Conservation (phyloP, 225 moss, liverwort and hornwort genomes). For the Marchantia polymorpha region DNA sequence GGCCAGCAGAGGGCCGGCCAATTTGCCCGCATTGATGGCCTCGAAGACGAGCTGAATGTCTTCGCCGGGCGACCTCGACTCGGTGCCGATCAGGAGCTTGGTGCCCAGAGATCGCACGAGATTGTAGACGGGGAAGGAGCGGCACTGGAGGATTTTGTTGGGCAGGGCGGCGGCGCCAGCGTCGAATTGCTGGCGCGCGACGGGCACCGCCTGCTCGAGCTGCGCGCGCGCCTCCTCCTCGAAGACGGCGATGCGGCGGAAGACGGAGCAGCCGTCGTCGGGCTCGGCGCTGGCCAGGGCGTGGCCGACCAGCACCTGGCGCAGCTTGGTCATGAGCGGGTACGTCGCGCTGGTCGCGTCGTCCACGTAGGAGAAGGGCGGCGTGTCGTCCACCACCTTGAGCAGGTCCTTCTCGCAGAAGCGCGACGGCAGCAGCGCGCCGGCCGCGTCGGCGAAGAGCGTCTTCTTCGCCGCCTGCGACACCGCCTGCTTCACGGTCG, state of each 20-base stretch:
- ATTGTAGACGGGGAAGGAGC: constrained; percentile 54
- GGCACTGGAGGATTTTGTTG: constrained; percentile 46
- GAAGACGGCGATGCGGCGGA: constrained; percentile 37
- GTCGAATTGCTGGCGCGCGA: constrained; percentile 38
- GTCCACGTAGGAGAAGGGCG: constrained; percentile 66
- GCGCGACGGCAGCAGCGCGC: constrained; percentile 28
- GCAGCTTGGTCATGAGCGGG: constrained; percentile 61
- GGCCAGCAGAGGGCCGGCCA: constrained; percentile 48
- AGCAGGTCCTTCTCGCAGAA: constrained; percentile 60
- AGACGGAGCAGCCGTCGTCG: constrained; percentile 25
- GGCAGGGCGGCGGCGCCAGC: constrained; percentile 30
- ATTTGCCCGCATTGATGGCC: constrained; percentile 52
- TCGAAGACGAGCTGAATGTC: constrained; percentile 56
- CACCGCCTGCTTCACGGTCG: constrained; percentile 49
- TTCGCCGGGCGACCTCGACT: constrained; percentile 50
- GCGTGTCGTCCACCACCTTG: constrained; percentile 54
- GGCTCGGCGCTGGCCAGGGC: constrained; percentile 35
- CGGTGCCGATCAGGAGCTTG: constrained; percentile 52
- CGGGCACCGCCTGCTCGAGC: constrained; percentile 29
- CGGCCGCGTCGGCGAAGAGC: constrained; percentile 32
- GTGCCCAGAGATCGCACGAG: constrained; percentile 58
- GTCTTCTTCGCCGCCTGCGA: constrained; percentile 53
- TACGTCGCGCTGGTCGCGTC: constrained; percentile 54
- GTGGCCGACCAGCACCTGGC: constrained; percentile 49
- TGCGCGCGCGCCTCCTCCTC: constrained; percentile 47